Conservation (phyloP, 495 filamentous ascomycete genomes). For the Penicillium waksmanii region DNA sequence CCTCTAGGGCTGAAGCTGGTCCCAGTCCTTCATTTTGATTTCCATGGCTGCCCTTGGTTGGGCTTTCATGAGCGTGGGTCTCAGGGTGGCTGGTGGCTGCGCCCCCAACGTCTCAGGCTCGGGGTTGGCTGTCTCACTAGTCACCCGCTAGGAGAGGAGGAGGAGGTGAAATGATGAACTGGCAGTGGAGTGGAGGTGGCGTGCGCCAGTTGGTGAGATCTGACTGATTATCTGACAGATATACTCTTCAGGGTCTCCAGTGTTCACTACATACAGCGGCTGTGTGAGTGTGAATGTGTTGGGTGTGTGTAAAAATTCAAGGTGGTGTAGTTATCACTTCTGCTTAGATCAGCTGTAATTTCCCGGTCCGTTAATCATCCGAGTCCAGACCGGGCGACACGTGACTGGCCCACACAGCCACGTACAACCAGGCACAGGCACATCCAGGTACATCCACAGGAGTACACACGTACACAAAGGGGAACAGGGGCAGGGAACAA, state of each 20-base stretch:
- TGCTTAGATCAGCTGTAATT: slow-evolving; percentile 12
- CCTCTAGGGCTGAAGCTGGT: not conserved
- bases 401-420: not conserved
- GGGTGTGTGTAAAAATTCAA: too few relatives aligned
- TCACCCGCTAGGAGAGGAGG: not conserved
- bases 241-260: too few relatives aligned
- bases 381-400: slow-evolving; percentile 18
- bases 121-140: slow-evolving; percentile 2
- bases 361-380: slow-evolving; percentile 23
- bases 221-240: too few relatives aligned
- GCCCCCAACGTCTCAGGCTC: not conserved
- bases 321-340: too few relatives aligned
- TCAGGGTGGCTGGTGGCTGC: slow-evolving; percentile 4
- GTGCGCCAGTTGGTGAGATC: too few relatives aligned
- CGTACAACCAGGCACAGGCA: slow-evolving; percentile 3
- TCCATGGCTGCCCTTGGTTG: not conserved
- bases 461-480: not conserved
- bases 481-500: not conserved
- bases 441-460: not conserved
- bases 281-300: too few relatives aligned
- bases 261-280: too few relatives aligned
- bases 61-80: not conserved
- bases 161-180: not conserved
- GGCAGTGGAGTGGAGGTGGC: too few relatives aligned
- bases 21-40: not conserved